phyloP scores from a whole-genome alignment of 2,329 filamentous ascomycete genomes.

The Talaromyces sp. region DNA sequence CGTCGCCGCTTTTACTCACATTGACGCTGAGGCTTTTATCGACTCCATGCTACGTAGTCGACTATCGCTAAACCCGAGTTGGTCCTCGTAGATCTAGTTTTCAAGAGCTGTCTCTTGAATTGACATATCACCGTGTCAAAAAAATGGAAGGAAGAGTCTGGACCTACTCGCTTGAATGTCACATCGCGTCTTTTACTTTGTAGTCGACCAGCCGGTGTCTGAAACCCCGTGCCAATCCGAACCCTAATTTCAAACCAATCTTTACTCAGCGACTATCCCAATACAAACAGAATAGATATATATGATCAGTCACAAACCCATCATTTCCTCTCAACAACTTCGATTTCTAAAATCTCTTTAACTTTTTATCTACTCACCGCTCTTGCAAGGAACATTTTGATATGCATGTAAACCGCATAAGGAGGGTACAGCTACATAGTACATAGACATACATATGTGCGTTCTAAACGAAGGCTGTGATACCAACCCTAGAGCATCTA shows the following conservation, averaged over 20 bases:
- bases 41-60: background rate
- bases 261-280: background rate
- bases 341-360: background rate
- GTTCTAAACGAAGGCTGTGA: background rate
- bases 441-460: slow-evolving; percentile 3
- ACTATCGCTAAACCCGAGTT: background rate
- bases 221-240: background rate
- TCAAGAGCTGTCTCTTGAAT: background rate
- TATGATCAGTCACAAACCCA: slow-evolving; percentile 4
- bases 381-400: slow-evolving; percentile 4
- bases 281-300: background rate
- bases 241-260: background rate
- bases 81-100: background rate
- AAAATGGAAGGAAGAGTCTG: background rate
- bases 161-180: background rate
- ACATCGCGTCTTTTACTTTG: background rate
- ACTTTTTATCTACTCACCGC: slow-evolving; percentile 1
- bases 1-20: background rate
- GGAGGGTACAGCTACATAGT: background rate
- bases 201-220: background rate
- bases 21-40: background rate
- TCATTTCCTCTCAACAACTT: background rate
- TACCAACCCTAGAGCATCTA: background rate
- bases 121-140: background rate
- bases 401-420: background rate